Conservation (phyloP, 1,284 basidiomycete genomes). For the Fomes fomentarius region DNA sequence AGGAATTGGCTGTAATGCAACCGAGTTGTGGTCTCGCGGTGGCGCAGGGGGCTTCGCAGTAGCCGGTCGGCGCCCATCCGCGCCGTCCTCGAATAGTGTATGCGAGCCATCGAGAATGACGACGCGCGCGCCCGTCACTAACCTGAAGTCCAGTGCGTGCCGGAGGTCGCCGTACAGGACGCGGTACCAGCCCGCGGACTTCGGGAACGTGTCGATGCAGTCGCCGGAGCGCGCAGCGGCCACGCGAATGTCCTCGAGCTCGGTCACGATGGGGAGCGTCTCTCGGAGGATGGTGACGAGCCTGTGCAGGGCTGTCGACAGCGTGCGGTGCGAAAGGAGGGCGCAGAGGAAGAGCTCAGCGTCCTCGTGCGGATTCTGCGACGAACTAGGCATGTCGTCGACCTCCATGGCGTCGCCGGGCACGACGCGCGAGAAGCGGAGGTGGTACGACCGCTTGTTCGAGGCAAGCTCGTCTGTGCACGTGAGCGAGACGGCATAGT, state of each 20-base stretch:
- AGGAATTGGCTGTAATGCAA: constrained; percentile 63
- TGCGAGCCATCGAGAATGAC: constrained; percentile 71
- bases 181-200: constrained; percentile 81
- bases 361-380: constrained; percentile 71
- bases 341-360: constrained; percentile 70
- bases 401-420: constrained; percentile 23
- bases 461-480: constrained; percentile 72
- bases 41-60: not conserved
- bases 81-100: constrained; percentile 50
- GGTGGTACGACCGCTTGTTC: constrained; percentile 66
- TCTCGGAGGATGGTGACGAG: constrained; percentile 70
- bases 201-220: constrained; percentile 68
- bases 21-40: constrained; percentile 22
- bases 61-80: constrained; percentile 5
- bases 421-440: constrained; percentile 66
- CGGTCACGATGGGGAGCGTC: constrained; percentile 73
- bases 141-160: constrained; percentile 78
- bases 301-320: constrained; percentile 63
- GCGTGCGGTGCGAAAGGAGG: constrained; percentile 63
- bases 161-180: constrained; percentile 70
- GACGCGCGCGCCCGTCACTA: constrained; percentile 67
- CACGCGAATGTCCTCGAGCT: constrained; percentile 63
- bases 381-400: constrained; percentile 22
- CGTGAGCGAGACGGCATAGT: constrained; percentile 73
- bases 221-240: constrained; percentile 40